Evolutionary conservation across 75 land plant species (phyloP).

Genomic region (Isoetes taiwanensis): DNA sequence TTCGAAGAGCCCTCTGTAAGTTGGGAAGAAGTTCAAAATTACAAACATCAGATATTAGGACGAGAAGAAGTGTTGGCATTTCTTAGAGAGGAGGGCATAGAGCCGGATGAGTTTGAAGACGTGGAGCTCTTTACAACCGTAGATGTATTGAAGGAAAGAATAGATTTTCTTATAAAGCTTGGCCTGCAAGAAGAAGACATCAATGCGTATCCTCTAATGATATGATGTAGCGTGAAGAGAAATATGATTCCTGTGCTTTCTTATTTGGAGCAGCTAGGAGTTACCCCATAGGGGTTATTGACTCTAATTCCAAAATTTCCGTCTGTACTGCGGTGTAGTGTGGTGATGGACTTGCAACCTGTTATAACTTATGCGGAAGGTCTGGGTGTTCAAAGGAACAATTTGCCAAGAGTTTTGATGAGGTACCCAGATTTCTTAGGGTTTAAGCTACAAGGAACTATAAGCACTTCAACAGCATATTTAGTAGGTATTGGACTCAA

Average conservation of each 20-base stretch:
- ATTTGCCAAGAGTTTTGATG: neutral
- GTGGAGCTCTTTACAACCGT: neutral
- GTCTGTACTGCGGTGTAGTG: neutral
- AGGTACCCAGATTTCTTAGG: neutral
- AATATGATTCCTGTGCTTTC: neutral
- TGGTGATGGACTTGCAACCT: neutral
- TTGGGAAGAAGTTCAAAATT: too few species aligned
- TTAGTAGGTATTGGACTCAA: neutral
- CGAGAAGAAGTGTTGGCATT: neutral
- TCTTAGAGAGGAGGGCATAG: neutral
- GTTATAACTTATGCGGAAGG: neutral
- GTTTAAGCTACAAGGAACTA: neutral
- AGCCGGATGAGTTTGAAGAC: neutral
- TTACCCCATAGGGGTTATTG: neutral
- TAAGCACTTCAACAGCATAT: slow-evolving; percentile 5
- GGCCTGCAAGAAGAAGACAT: neutral
- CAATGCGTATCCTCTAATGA: neutral
- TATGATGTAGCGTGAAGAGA: neutral
- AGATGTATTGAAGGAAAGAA: neutral
- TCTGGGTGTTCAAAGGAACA: neutral
- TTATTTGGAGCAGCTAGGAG: neutral
- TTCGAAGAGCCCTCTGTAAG: too few species aligned
- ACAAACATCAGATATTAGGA: too few species aligned
- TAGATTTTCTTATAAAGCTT: neutral
- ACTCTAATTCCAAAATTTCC: neutral